These are phyloP conservation scores for Diutina scorzettiae DNA, from an alignment of 1,139 yeast genomes.

Conservation along the genomic window DNA sequence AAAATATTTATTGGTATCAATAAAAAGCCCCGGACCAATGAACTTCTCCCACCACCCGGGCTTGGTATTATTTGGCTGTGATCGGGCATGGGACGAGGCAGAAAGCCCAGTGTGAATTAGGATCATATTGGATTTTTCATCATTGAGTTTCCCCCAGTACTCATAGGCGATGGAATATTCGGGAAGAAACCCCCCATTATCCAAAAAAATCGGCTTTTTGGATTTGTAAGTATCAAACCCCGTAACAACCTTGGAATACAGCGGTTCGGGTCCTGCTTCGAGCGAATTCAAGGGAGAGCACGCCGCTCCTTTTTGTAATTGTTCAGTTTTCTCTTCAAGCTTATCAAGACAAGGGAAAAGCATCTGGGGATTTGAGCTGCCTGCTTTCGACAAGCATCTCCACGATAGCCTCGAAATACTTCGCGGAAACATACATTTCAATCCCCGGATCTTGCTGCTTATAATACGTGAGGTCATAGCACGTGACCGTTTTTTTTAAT, in stretches of 20 bases:
- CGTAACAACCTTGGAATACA: constrained; percentile 56
- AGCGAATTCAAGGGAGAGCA: constrained; percentile 26
- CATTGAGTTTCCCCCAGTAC: constrained; percentile 64
- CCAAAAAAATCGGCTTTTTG: constrained; percentile 51
- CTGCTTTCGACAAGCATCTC: neutral
- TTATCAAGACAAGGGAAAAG: constrained; percentile 81
- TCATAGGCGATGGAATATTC: constrained; percentile 78
- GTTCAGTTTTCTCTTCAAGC: constrained; percentile 45
- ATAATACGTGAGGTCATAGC: neutral
- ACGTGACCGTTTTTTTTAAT: neutral
- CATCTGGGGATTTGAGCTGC: constrained; percentile 47
- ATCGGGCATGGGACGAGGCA: constrained; percentile 90
- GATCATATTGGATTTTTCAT: constrained; percentile 53
- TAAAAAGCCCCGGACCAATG: constrained; percentile 70
- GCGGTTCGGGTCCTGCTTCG: constrained; percentile 77
- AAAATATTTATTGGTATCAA: constrained; percentile 74
- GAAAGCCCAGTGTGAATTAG: constrained; percentile 84
- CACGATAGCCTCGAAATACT: too few species aligned
- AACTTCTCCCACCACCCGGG: constrained; percentile 97
- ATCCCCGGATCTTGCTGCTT: too few species aligned
- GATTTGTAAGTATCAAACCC: constrained; percentile 56
- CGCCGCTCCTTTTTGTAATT: constrained; percentile 13
- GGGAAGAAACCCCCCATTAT: constrained; percentile 71
- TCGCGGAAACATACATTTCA: too few species aligned
- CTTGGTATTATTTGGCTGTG: constrained; percentile 55